These are phyloP conservation scores for Cytospora paraplurivora DNA, from an alignment of 2,329 filamentous ascomycete genomes.

Conservation along the genomic window DNA sequence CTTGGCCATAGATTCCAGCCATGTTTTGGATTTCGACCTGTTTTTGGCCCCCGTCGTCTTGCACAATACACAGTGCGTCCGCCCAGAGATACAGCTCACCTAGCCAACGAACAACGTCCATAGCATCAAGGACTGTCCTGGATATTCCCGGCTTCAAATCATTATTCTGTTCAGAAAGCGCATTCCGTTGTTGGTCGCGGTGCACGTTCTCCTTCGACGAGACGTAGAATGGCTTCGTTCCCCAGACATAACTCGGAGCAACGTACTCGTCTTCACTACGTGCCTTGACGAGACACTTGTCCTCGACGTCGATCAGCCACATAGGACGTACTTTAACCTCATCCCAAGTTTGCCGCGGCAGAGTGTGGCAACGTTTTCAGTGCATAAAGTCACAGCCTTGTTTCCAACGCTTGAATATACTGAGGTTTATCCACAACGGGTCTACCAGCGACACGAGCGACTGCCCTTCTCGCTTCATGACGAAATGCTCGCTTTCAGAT, in stretches of 20 bases:
- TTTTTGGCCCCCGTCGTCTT: background rate
- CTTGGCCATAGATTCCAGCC: slow-evolving; percentile 2
- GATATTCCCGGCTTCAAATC: background rate
- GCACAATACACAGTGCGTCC: slow-evolving; percentile 12
- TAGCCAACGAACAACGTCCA: background rate
- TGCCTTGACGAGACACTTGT: background rate
- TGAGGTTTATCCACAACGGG: background rate
- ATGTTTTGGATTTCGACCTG: background rate
- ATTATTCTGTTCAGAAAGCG: background rate
- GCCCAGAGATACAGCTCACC: slow-evolving; percentile 14
- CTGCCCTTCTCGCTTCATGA: too few relatives aligned
- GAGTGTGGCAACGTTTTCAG: background rate
- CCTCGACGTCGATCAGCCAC: background rate
- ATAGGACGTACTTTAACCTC: background rate
- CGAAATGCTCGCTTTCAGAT: too few relatives aligned
- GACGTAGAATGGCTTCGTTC: background rate
- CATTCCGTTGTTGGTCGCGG: background rate
- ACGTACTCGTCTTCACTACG: background rate
- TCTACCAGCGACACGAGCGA: background rate
- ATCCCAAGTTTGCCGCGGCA: background rate
- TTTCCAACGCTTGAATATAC: background rate
- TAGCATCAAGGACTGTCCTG: background rate
- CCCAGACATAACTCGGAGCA: background rate
- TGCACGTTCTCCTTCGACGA: background rate
- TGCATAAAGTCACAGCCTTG: background rate